These are phyloP conservation scores for Cryptococcus amylolentus DNA, from an alignment of 1,284 basidiomycete species.

Conservation along the genomic window DNA sequence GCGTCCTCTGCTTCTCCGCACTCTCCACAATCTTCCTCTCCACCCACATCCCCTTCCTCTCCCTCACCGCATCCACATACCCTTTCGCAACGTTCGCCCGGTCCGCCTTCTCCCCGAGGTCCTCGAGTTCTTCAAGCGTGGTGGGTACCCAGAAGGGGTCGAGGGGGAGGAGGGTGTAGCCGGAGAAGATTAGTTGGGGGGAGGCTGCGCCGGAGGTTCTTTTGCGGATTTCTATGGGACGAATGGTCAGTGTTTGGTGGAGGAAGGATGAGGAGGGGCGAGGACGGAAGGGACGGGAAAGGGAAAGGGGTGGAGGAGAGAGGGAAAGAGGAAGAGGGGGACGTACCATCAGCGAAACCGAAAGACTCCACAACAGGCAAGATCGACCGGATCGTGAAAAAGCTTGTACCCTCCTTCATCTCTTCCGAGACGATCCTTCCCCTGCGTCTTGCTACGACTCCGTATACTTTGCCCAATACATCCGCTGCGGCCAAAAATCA, in stretches of 20 bases:
- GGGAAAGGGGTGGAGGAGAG: too few relatives aligned
- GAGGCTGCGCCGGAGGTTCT: slow-evolving; percentile 94
- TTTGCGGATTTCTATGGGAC: slow-evolving; percentile 80
- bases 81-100: slow-evolving; percentile 87
- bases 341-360: slow-evolving; percentile 88
- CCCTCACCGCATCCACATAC: slow-evolving; percentile 89
- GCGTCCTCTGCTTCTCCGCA: slow-evolving; percentile 94
- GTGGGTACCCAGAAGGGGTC: slow-evolving; percentile 99
- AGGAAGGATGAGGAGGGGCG: too few relatives aligned
- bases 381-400: slow-evolving; percentile 86
- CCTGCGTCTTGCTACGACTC: slow-evolving; percentile 82
- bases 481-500: slow-evolving; percentile 62
- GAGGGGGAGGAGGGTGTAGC: slow-evolving; percentile 81
- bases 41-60: slow-evolving; percentile 92
- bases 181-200: slow-evolving; percentile 94
- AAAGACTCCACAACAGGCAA: slow-evolving; percentile 97
- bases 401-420: slow-evolving; percentile 96
- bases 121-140: slow-evolving; percentile 95
- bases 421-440: slow-evolving; percentile 94
- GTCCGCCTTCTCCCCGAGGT: slow-evolving; percentile 94
- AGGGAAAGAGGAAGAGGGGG: background rate
- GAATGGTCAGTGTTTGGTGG: too few relatives aligned
- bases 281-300: too few relatives aligned
- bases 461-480: slow-evolving; percentile 96
- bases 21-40: slow-evolving; percentile 88